Base-by-base conservation (phyloP, 2,329 filamentous ascomycete species). In the Fusarium sacchari region DNA sequence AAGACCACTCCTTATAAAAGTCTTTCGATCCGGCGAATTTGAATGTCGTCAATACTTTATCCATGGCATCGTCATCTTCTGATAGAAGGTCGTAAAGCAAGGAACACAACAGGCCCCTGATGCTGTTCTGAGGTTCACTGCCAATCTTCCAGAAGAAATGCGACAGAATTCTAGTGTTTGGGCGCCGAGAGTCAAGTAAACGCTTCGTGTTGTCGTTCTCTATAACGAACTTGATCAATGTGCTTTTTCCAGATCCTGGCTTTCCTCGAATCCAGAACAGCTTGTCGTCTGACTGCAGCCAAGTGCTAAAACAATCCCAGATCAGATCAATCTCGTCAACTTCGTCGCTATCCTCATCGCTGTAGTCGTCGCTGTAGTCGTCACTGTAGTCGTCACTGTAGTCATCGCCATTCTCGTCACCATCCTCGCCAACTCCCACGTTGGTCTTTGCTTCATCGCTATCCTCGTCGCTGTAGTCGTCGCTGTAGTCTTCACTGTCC, bases 71-170 rank as follows among this genome's bases (percentile, higher is more conserved):
- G 1, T 1, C 3, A 1, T 15, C n/a, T 5, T 12, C 15, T 3
- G 0, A 37, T 1, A 67, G 5, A 0, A 67, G 20, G 0, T 67
- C 1, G 0, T 67, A 15, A 0, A 46, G 24, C 11, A 67, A 43
- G 1, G 62, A 60, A 15, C 64, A 67, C 0, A 60, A 1, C 1
- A 67, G 14, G 0, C 64, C 64, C 3, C 20, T 67, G 5, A 67
- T 30, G 1, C 39, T 67, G 7, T 53, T 60, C 0, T 67, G 64
- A 0, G 62, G 12, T 3, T 67, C 34, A 2, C 9, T 17, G 1
- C 64, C 64, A 4, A 67, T 67, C 6, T 67, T 67, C 64, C 62
- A 67, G 1, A 67, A 44, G 18, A 67, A 67, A 14, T 67, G 34
- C 0, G 64, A 67, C 0, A 67, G 1, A 3, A 67, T 4, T 4